phyloP scores from a whole-genome alignment of 306 rosid genomes.

The Prunus kanzakura region DNA sequence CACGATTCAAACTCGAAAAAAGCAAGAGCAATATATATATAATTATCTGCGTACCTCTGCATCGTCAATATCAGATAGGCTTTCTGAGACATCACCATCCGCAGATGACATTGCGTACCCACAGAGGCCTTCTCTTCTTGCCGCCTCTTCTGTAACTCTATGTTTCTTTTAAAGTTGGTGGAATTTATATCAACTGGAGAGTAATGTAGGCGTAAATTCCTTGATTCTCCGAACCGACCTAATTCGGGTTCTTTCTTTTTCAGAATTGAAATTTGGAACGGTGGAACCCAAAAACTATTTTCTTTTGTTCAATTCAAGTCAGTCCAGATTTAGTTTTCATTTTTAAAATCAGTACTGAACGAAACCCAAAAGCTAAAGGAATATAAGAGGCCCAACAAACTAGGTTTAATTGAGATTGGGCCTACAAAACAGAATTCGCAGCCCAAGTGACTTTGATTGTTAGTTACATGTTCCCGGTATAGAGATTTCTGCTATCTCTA shows the following conservation, averaged over 20 bases:
- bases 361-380: neutral
- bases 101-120: neutral
- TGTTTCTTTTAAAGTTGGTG: neutral
- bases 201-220: conserved; percentile 3
- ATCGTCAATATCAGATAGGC: conserved; percentile 21
- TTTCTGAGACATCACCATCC: conserved; percentile 12
- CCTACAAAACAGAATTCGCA: no score
- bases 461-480: no score
- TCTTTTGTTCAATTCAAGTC: neutral
- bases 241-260: neutral
- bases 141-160: no score
- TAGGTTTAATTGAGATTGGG: no score
- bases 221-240: neutral
- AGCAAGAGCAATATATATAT: neutral
- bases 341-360: neutral
- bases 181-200: neutral
- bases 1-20: neutral
- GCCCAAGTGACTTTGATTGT: no score
- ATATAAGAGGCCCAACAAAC: no score
- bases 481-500: no score
- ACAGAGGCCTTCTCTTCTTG: no score
- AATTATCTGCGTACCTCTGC: conserved; percentile 16
- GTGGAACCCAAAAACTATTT: neutral
- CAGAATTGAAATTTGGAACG: neutral
- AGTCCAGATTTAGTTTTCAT: neutral